Percentiles rank a stretch among this genome's conserved stretches.
phyloP scores from a whole-genome alignment of 352 stramenopile species.

The Phytophthora pisi region DNA sequence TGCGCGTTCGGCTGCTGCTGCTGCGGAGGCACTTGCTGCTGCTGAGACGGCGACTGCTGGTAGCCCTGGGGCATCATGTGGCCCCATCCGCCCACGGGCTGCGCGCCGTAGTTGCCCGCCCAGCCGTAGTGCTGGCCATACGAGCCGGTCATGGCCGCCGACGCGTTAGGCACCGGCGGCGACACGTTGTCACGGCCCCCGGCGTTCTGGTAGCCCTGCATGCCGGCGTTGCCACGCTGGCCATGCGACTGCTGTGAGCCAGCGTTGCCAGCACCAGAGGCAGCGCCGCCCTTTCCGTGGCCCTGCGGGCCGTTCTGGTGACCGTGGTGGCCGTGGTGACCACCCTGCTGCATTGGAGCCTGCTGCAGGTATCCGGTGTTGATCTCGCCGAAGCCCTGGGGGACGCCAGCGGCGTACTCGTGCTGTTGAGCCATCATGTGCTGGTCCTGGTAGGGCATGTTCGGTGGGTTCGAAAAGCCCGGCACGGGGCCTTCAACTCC shows the following conservation, averaged over 20 bases:
- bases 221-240: conserved; percentile 61
- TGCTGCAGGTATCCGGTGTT: conserved; percentile 79
- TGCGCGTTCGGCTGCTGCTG: conserved; percentile 68
- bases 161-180: conserved; percentile 73
- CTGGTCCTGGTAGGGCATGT: conserved; percentile 87
- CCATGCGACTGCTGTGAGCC: conserved; percentile 50
- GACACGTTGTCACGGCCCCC: conserved; percentile 63
- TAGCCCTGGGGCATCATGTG: conserved; percentile 89
- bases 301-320: conserved; percentile 65
- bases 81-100: conserved; percentile 76
- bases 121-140: conserved; percentile 86
- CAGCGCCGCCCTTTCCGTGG: conserved; percentile 64
- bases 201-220: conserved; percentile 64
- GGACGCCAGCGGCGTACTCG: conserved; percentile 76
- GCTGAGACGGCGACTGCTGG: conserved; percentile 66
- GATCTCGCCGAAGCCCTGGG: conserved; percentile 87
- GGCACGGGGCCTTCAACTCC: conserved; percentile 80
- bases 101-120: conserved; percentile 71
- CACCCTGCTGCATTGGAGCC: conserved; percentile 49
- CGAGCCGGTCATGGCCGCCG: conserved; percentile 57
- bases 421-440: conserved; percentile 81
- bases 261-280: conserved; percentile 43
- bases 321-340: conserved; percentile 57
- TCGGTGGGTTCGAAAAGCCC: conserved; percentile 80
- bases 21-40: conserved; percentile 59